phyloP scores from a whole-genome alignment of 2,329 filamentous ascomycete species.

The Cladosporium sp. region DNA sequence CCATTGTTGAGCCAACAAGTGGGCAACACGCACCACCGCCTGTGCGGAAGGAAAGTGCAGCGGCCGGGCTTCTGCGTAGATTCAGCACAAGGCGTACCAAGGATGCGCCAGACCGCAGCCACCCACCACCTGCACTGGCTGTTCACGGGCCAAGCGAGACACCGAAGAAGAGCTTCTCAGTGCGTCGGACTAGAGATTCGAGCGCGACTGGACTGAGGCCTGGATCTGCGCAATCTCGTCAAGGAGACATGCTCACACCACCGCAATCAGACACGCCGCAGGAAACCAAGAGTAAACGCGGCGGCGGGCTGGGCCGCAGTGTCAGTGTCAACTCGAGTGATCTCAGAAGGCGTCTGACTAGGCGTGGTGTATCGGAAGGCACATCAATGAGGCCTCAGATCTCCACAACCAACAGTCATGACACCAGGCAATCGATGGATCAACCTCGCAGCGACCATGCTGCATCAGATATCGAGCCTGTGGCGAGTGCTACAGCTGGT shows the following conservation, averaged over 20 bases:
- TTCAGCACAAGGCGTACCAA: constrained; percentile 84
- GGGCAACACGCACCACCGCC: constrained; percentile 45
- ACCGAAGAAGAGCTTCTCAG: constrained; percentile 85
- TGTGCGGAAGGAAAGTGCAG: constrained; percentile 81
- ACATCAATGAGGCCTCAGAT: constrained; percentile 42
- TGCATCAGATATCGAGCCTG: constrained; percentile 52
- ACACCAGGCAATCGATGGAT: constrained; percentile 40
- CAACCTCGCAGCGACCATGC: constrained; percentile 36
- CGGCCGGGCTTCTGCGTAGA: constrained; percentile 78
- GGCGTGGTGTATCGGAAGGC: constrained; percentile 56
- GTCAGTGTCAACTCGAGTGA: constrained; percentile 91
- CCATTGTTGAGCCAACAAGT: constrained; percentile 46
- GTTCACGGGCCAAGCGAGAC: constrained; percentile 76
- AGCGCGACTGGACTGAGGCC: constrained; percentile 55
- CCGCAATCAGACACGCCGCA: constrained; percentile 58
- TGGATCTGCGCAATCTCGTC: constrained; percentile 52
- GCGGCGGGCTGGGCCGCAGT: constrained; percentile 74
- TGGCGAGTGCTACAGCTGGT: constrained; percentile 41
- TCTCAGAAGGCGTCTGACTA: constrained; percentile 64
- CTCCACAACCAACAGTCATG: constrained; percentile 29
- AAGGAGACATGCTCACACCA: constrained; percentile 69
- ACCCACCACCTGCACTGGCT: constrained; percentile 73
- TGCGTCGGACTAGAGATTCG: constrained; percentile 60
- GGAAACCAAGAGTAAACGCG: constrained; percentile 13
- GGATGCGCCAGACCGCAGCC: constrained; percentile 60